A percentile compares a stretch with the other conserved stretches of the same genome.
Conservation (phyloP, 257 asterid genomes). For the Salvia hispanica region DNA sequence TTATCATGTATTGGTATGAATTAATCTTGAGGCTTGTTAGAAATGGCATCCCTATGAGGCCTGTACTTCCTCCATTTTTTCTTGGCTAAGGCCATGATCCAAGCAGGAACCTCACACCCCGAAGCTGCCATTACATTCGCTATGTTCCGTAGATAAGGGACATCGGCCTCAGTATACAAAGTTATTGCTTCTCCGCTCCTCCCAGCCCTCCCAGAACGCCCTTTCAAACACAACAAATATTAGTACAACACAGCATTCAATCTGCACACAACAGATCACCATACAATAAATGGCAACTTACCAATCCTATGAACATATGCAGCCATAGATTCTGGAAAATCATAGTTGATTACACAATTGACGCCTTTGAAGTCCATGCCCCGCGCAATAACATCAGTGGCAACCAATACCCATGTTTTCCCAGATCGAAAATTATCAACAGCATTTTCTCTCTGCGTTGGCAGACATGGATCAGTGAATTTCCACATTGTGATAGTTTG, state of each 20-base stretch:
- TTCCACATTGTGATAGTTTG: neutral
- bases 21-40: constrained; percentile 43
- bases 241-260: constrained; percentile 6
- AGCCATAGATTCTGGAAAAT: constrained; percentile 84
- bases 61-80: constrained; percentile 86
- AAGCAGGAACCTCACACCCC: constrained; percentile 78
- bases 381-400: constrained; percentile 90
- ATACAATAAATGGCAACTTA: constrained; percentile 30
- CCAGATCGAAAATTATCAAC: constrained; percentile 82
- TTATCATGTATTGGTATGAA: neutral
- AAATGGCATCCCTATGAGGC: constrained; percentile 74
- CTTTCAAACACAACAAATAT: constrained; percentile 36
- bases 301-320: constrained; percentile 91
- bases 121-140: constrained; percentile 85
- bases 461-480: constrained; percentile 8
- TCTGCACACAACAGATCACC: neutral
- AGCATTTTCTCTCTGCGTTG: constrained; percentile 70
- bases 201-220: constrained; percentile 93
- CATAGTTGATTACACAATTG: constrained; percentile 82
- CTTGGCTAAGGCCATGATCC: constrained; percentile 67
- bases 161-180: constrained; percentile 78
- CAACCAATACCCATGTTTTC: constrained; percentile 92
- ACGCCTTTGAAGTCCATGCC: constrained; percentile 99
- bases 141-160: constrained; percentile 60
- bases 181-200: constrained; percentile 91